These are phyloP conservation scores for Helianthus tuberosus DNA, from an alignment of 129 eudicot species.

Conservation along the genomic window DNA sequence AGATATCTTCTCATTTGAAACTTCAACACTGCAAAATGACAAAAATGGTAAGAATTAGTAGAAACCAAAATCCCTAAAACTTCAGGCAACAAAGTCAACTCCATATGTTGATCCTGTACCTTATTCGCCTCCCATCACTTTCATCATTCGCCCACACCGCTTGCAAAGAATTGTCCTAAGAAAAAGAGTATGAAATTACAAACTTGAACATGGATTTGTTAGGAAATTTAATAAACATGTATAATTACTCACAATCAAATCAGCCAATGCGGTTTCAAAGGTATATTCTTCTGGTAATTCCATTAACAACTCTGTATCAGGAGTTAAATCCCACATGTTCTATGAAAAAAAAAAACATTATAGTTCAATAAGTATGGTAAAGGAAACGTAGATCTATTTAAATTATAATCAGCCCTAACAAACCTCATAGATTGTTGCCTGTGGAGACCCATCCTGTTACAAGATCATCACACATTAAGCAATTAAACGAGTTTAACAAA, in stretches of 20 bases:
- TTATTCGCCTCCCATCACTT: slow-evolving; percentile 41
- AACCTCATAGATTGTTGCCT: slow-evolving; percentile 55
- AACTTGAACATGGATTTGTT: background rate
- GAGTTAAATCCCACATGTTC: slow-evolving; percentile 96
- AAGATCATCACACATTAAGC: slow-evolving; percentile 12
- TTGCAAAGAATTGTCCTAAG: slow-evolving; percentile 86
- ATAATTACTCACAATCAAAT: slow-evolving; percentile 56
- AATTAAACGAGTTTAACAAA: background rate
- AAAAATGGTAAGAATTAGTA: background rate
- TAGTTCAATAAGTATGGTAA: background rate
- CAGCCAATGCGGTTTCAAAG: slow-evolving; percentile 87
- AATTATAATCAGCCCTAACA: background rate
- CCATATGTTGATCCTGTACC: slow-evolving; percentile 31
- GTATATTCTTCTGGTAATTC: slow-evolving; percentile 80
- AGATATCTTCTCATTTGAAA: slow-evolving; percentile 38
- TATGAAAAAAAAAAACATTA: slow-evolving; percentile 8
- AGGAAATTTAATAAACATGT: slow-evolving; percentile 2
- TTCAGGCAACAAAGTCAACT: background rate
- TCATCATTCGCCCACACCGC: slow-evolving; percentile 68
- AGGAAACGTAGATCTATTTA: background rate
- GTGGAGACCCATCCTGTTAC: slow-evolving; percentile 57
- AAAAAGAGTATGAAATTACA: background rate
- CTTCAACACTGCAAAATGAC: slow-evolving; percentile 50
- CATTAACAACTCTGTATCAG: slow-evolving; percentile 62
- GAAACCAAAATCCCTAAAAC: slow-evolving; percentile 16